Base-by-base conservation (phyloP, 352 stramenopile genomes). In the Globisporangium middletonii region DNA sequence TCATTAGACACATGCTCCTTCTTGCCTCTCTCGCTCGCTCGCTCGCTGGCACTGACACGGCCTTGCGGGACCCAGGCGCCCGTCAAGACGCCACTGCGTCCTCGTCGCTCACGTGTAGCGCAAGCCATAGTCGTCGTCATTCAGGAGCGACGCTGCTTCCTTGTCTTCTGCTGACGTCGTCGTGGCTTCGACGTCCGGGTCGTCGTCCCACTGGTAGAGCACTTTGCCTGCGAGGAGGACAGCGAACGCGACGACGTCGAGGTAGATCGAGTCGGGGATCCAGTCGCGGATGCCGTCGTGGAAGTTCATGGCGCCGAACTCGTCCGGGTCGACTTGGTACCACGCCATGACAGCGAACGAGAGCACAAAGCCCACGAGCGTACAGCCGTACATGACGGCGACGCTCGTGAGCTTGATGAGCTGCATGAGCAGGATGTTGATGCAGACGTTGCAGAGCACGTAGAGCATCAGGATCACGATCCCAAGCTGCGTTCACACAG, bases 131-230 rank as follows among this genome's bases (percentile, higher is more conserved):
- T 92, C 79, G 51, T 83, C 75, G 59, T 87, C 71, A 16, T 73
- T 75, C 27, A 94, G 74, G 23, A 94, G 63, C 15, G 83, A 85
- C 63, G 81, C 77, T 8, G 79, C 78, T 56, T 94, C 85, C 62
- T 94, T 94, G 55, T 95, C 85, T 45, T 91, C 85, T 11, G 83
- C 85, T 13, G 83, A 93, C 49, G 75, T 77, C 28, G 85, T 95
- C 27, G 81, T 93, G 27, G 83, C 83, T 64, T 93, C 77, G 35
- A 87, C 79, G 18, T 87, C 79, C 48, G 79, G 81, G 63, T 90
- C 79, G 3, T 77, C 62, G 45, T 95, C 79, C 85, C 83, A 95
- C 52, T 91, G 81, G 59, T 84, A 93, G 41, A 94, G 64, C 13
- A 86, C 60, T 53, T 89, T 89, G 26, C 81, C 81, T 6, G 72